These are phyloP conservation scores for Cordyceps cateniannulata DNA, from an alignment of 2,329 filamentous ascomycete genomes.

Conservation along the genomic window DNA sequence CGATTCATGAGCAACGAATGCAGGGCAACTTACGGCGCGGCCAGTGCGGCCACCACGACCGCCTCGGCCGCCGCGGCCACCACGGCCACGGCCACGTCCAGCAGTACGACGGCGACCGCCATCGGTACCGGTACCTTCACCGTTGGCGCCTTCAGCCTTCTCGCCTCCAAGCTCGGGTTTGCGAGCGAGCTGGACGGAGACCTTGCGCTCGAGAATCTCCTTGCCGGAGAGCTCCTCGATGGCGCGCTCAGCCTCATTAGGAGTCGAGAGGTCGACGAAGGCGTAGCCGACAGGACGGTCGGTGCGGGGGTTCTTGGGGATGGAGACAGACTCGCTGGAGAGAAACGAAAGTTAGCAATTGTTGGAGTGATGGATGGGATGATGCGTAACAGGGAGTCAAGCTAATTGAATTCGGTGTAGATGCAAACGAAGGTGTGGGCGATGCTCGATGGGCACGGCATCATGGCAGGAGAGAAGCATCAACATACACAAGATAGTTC, in stretches of 20 bases:
- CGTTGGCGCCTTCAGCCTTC: slow-evolving; percentile 67
- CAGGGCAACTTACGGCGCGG: slow-evolving; percentile 35
- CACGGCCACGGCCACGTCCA: slow-evolving; percentile 61
- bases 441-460: neutral
- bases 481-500: slow-evolving; percentile 94
- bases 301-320: slow-evolving; percentile 98
- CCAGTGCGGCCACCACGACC: slow-evolving; percentile 50
- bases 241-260: slow-evolving; percentile 89
- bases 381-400: neutral
- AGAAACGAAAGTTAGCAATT: slow-evolving; percentile 22
- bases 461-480: neutral
- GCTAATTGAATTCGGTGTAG: neutral
- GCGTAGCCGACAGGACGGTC: slow-evolving; percentile 97
- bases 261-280: slow-evolving; percentile 95
- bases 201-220: slow-evolving; percentile 97
- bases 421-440: neutral
- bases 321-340: slow-evolving; percentile 90
- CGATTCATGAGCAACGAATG: neutral
- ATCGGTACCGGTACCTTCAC: slow-evolving; percentile 66
- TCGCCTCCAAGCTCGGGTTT: slow-evolving; percentile 85
- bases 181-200: slow-evolving; percentile 96
- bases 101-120: slow-evolving; percentile 57
- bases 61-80: slow-evolving; percentile 59
- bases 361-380: neutral
- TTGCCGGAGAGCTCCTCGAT: slow-evolving; percentile 94